Base-by-base conservation (phyloP, 805 yeast species). In the Kuraishia cidri region DNA sequence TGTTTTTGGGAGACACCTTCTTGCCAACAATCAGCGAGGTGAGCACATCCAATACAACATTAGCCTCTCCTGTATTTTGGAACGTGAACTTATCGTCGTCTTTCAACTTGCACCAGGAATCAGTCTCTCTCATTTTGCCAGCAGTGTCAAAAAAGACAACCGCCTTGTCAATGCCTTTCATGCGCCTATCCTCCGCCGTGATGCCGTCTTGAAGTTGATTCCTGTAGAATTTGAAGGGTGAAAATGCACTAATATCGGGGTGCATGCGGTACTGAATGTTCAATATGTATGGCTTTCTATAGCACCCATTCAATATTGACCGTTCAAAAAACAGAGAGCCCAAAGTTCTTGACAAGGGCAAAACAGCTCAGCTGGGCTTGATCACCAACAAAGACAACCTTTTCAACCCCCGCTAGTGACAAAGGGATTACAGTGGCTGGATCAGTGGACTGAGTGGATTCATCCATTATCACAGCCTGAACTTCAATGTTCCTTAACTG, bases 391-490 rank as follows among this genome's bases (percentile, higher is more conserved):
- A 80, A 73, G 3, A 79, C 72, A 50, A 79, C 74, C 44, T 72
- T 76, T 33, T 70, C 70, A 32, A 79, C 75, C 11, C 81, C 82
- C 3, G 75, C 69, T 63, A 79, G 69, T 5, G 83, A 75, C 38
- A 80, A 56, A 8, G 88, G 87, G 35, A 80, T 80, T 40, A 80
- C 59, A 0, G 85, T 74, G 2, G 75, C 62, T 5, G 86, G 81
- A 42, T 80, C 90, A 0, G 85, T 74, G 0, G 87, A 76, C 44
- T 79, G 87, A 0, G 87, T 79, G 4, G 84, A 71, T 55, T 80
- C 88, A 58, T 80, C 88, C 81, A 80, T 75, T 21, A 80, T 78
- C 5, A 80, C 81, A 3, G 76, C 76, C 1, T 85, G 85, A 23
- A 51, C 28, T 3, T 37, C 38, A 7, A 78, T 57, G 10, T 68